Percentiles rank a stretch among this genome's conserved stretches.
These are phyloP conservation scores for Tetradesmus lagerheimii DNA, from an alignment of 139 green algal species.

Conservation along the genomic window DNA sequence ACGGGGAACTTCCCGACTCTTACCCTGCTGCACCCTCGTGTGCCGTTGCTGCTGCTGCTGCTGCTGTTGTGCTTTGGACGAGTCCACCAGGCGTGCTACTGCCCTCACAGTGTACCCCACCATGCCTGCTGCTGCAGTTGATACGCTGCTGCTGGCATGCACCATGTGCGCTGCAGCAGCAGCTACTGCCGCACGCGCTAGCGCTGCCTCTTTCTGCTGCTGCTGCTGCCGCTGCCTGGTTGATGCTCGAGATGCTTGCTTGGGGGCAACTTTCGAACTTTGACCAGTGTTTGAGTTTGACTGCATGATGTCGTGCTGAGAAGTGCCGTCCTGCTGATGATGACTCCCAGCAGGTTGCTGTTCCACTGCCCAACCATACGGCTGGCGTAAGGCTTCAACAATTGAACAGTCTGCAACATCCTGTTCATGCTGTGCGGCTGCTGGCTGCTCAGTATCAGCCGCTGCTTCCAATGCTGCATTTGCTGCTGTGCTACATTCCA, in stretches of 20 bases:
- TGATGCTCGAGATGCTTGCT: background rate
- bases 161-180: conserved; percentile 2
- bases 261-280: background rate
- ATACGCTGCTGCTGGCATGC: background rate
- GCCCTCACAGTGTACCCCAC: background rate
- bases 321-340: background rate
- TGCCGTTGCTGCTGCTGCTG: conserved; percentile 7
- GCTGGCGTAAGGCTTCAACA: too few species aligned
- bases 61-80: background rate
- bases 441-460: background rate
- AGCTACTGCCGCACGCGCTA: background rate
- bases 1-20: too few species aligned
- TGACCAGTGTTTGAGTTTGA: background rate
- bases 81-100: background rate
- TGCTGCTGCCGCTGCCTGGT: background rate
- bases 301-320: background rate
- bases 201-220: background rate
- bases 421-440: background rate
- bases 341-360: too few species aligned
- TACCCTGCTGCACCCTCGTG: background rate
- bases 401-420: too few species aligned
- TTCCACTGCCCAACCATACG: too few species aligned
- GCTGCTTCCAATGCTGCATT: background rate
- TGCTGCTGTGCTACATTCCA: background rate
- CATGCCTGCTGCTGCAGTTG: background rate